Conservation (phyloP, 2,329 filamentous ascomycete species). For the Xenosphaeropsis pyriputrescens region DNA sequence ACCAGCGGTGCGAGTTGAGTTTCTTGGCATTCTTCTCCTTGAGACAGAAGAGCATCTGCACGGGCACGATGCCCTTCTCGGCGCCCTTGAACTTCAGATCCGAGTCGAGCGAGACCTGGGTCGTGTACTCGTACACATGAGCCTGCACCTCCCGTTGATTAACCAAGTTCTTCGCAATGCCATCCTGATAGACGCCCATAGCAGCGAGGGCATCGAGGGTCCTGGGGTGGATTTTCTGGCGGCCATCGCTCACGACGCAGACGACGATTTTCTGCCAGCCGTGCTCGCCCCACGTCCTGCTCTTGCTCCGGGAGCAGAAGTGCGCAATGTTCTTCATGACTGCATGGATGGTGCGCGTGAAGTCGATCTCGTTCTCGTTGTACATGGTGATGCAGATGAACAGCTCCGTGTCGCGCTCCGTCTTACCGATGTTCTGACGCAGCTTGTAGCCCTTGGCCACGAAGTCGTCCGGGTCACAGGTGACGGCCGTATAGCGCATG, state of each 20-base stretch:
- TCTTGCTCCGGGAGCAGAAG: slow-evolving; percentile 86
- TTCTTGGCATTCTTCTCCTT: slow-evolving; percentile 98
- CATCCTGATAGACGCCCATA: slow-evolving; percentile 95
- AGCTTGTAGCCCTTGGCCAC: slow-evolving; percentile 79
- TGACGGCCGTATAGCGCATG: slow-evolving; percentile 98
- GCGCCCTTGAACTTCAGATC: slow-evolving; percentile 98
- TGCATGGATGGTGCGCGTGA: slow-evolving; percentile 95
- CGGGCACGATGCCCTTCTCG: slow-evolving; percentile 96
- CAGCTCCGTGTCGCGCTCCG: slow-evolving; percentile 78
- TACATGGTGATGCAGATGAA: slow-evolving; percentile 99
- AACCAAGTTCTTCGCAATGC: slow-evolving; percentile 96
- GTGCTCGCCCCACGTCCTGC: slow-evolving; percentile 88
- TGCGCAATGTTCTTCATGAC: slow-evolving; percentile 98
- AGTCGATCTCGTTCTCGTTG: slow-evolving; percentile 94
- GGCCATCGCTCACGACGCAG: slow-evolving; percentile 88
- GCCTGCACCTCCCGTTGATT: slow-evolving; percentile 92
- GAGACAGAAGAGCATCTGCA: slow-evolving; percentile 95
- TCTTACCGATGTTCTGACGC: slow-evolving; percentile 76
- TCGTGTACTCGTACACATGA: slow-evolving; percentile 98
- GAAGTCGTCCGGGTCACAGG: slow-evolving; percentile 92
- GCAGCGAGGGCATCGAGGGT: slow-evolving; percentile 90
- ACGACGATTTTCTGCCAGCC: slow-evolving; percentile 99
- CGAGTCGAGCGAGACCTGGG: slow-evolving; percentile 87
- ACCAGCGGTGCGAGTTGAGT: slow-evolving; percentile 96
- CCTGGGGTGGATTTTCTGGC: slow-evolving; percentile 82